A percentile compares a stretch with the other conserved stretches of the same genome.
Evolutionary conservation across 2,329 filamentous ascomycete genomes (phyloP).

Genomic region (Ceratocystis diversiconidia): DNA sequence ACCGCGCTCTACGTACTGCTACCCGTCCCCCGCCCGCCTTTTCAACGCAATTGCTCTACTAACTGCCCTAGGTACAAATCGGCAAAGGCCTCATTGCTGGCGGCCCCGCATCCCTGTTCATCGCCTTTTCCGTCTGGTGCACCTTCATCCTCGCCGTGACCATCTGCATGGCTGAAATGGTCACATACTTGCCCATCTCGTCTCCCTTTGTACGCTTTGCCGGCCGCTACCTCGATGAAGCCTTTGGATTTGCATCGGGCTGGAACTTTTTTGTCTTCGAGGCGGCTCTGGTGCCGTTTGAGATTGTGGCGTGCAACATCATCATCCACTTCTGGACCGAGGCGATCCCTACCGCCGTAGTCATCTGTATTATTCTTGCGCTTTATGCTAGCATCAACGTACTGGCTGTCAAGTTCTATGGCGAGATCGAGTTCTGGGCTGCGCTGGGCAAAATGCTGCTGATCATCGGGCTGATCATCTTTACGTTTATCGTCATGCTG

Average conservation of each 20-base stretch:
- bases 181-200: constrained; percentile 60
- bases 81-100: constrained; percentile 43
- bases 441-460: constrained; percentile 59
- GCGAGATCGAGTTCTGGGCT: constrained; percentile 63
- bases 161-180: constrained; percentile 58
- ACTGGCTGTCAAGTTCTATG: constrained; percentile 59
- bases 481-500: constrained; percentile 72
- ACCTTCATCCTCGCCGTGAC: constrained; percentile 46
- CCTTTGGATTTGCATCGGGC: constrained; percentile 57
- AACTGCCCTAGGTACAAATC: constrained; percentile 29
- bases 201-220: constrained; percentile 69
- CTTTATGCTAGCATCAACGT: constrained; percentile 48
- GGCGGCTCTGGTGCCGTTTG: constrained; percentile 52
- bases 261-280: constrained; percentile 65
- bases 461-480: constrained; percentile 55
- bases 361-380: constrained; percentile 41
- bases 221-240: constrained; percentile 59
- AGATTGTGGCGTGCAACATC: constrained; percentile 50
- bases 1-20: constrained; percentile 41
- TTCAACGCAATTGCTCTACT: not conserved
- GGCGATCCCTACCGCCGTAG: constrained; percentile 41
- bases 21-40: not conserved
- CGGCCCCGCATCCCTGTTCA: constrained; percentile 43
- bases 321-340: constrained; percentile 51
- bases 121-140: constrained; percentile 48